Base-by-base conservation (phyloP, 108 stramenopile genomes). In the Pseudonitzschia pungens region DNA sequence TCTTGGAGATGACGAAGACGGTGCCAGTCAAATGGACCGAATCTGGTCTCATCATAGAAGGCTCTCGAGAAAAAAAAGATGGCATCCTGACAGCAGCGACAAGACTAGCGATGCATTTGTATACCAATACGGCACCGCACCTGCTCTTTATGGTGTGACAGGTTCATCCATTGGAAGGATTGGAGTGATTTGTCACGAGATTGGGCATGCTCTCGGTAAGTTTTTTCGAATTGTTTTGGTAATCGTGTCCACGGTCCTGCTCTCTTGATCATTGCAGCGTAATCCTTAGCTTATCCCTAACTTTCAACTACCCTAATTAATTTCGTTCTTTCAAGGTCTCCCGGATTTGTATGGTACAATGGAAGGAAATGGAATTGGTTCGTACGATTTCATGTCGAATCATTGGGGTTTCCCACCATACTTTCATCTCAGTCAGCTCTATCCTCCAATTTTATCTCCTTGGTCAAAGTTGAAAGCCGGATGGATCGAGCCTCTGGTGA, bases 401-500 rank as follows among this genome's bases (percentile, higher is more conserved):
- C 33, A 64, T 65, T 40, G 65, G 69, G 69, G 55, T 22, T 58
- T 69, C 16, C 50, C 48, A 21, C 63, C 69, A 40, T 55, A 31
- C 29, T 55, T 31, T 24, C 7, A 42, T 6, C 28, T 31, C 26
- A 70, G 69, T 57, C 53, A 70, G 22, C 4, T 48, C 27, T 67
- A 67, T 40, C 66, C 66, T 48, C 66, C 66, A 48, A 70, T 57
- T 52, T 27, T 91, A 69, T 74, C 77, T 42, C 83, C 87, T 2
- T 91, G 87, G 86, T 70, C 65, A 16, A 82, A 80, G 63, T 76
- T 77, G 51, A 26, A 74, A 27, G 45, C 84, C n/a, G 87, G 86
- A 50, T 88, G 86, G 87, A 43, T 87, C 8, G 68, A 70, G 48
- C 86, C 86, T 4, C 76, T 74, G 7, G 67, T 63, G 16, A 76